Conservation (phyloP, 805 yeast genomes). For the Schizosaccharomyces lindneri region DNA sequence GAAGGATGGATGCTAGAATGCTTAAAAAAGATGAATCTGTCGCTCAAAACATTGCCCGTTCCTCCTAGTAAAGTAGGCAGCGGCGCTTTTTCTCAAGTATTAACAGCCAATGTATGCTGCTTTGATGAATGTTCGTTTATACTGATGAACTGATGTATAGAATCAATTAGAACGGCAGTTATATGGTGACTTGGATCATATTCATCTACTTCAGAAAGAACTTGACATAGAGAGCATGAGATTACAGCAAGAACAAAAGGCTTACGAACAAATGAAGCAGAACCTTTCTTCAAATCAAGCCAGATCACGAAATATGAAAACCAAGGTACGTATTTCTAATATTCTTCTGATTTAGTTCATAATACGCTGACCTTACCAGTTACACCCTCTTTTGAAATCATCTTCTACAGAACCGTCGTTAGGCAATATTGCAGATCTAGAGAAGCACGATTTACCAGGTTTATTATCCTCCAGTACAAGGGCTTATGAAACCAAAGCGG, state of each 20-base stretch:
- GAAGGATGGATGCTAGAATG: not conserved
- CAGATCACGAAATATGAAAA: not conserved
- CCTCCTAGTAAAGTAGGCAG: not conserved
- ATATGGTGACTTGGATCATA: not conserved
- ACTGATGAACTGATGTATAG: not conserved
- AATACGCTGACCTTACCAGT: not conserved
- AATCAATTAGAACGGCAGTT: not conserved
- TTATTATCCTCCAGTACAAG: not conserved
- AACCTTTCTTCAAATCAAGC: not conserved
- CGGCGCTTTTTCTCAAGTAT: not conserved
- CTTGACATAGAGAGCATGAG: not conserved
- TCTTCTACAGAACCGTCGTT: no score
- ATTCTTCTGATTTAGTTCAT: no score
- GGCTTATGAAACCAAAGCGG: not conserved
- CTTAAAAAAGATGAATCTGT: not conserved
- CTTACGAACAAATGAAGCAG: not conserved
- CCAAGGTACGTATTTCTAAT: not conserved
- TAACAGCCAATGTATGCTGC: not conserved
- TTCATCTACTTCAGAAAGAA: not conserved
- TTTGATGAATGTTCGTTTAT: not conserved
- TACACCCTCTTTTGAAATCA: not conserved
- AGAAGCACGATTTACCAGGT: no score
- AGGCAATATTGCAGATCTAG: no score
- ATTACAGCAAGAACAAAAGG: not conserved
- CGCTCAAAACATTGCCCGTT: not conserved